Percentiles rank a stretch among this genome's conserved stretches.
Conservation (phyloP, 1,139 yeast species). For the Pichia sp. region DNA sequence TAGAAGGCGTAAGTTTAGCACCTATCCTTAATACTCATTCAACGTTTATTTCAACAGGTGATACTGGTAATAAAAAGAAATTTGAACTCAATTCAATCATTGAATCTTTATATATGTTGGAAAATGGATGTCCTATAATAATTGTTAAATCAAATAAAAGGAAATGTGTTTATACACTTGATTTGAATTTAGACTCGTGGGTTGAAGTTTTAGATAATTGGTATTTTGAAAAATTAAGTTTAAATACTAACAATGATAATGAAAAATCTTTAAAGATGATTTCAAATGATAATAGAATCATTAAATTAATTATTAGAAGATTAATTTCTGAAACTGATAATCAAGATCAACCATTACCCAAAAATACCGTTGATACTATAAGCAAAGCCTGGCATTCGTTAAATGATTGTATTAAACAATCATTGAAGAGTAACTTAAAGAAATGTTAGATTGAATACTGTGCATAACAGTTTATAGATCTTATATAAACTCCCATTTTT, state of each 20-base stretch:
- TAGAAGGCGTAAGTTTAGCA: conserved; percentile 45
- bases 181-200: conserved; percentile 41
- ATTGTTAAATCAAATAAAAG: conserved; percentile 30
- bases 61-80: conserved; percentile 21
- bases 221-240: conserved; percentile 29
- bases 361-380: not conserved
- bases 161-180: conserved; percentile 34
- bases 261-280: not conserved
- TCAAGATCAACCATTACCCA: not conserved
- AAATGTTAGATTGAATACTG: not conserved
- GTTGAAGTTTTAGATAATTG: conserved; percentile 42
- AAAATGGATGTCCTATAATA: conserved; percentile 39
- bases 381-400: conserved; percentile 6
- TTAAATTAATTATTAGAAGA: conserved; percentile 1
- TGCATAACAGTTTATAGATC: not conserved
- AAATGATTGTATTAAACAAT: conserved; percentile 5
- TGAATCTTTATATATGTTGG: conserved; percentile 22
- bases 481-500: not conserved
- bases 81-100: conserved; percentile 23
- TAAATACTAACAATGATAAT: not conserved
- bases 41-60: conserved; percentile 14
- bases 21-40: conserved; percentile 40
- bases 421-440: conserved; percentile 7
- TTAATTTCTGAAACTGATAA: not conserved
- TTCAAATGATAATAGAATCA: not conserved